Evolutionary conservation across 2,329 filamentous ascomycete genomes (phyloP).

Genomic region (Dactylellina cionopaga): DNA sequence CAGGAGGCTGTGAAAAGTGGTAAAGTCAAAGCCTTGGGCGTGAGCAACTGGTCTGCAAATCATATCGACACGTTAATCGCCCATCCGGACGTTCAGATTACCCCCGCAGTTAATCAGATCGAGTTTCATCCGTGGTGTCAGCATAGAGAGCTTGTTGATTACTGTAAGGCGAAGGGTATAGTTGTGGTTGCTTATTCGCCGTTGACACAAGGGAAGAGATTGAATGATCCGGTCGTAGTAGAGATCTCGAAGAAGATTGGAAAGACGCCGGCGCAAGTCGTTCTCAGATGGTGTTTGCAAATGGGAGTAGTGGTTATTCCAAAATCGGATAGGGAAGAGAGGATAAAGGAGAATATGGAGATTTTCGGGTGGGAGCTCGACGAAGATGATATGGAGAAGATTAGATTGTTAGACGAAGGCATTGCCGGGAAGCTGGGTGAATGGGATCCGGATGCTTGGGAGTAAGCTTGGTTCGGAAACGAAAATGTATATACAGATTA

Average conservation of each 20-base stretch:
- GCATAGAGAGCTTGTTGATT: conserved; percentile 71
- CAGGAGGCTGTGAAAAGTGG: conserved; percentile 79
- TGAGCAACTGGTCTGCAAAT: conserved; percentile 79
- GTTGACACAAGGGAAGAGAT: conserved; percentile 74
- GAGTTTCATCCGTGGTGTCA: conserved; percentile 87
- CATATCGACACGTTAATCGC: conserved; percentile 72
- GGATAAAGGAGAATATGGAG: conserved; percentile 51
- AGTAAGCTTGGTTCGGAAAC: too few relatives aligned
- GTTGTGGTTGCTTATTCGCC: conserved; percentile 83
- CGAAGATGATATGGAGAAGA: conserved; percentile 33
- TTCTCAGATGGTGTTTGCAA: conserved; percentile 82
- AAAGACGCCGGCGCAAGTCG: conserved; percentile 76
- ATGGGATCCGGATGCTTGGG: conserved; percentile 48
- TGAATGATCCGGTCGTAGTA: conserved; percentile 73
- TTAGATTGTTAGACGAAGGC: too few relatives aligned
- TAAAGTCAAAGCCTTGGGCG: conserved; percentile 74
- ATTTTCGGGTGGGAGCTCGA: conserved; percentile 35
- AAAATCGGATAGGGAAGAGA: conserved; percentile 73
- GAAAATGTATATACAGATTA: too few relatives aligned
- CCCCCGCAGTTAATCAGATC: conserved; percentile 80
- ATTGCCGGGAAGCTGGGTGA: conserved; percentile 28
- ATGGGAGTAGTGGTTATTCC: conserved; percentile 77
- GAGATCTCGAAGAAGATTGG: conserved; percentile 74
- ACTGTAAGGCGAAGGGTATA: conserved; percentile 74
- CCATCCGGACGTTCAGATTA: conserved; percentile 60